A percentile compares a stretch with the other conserved stretches of the same genome.
phyloP scores from a whole-genome alignment of 2,329 filamentous ascomycete species.

The Cordyceps javanica region DNA sequence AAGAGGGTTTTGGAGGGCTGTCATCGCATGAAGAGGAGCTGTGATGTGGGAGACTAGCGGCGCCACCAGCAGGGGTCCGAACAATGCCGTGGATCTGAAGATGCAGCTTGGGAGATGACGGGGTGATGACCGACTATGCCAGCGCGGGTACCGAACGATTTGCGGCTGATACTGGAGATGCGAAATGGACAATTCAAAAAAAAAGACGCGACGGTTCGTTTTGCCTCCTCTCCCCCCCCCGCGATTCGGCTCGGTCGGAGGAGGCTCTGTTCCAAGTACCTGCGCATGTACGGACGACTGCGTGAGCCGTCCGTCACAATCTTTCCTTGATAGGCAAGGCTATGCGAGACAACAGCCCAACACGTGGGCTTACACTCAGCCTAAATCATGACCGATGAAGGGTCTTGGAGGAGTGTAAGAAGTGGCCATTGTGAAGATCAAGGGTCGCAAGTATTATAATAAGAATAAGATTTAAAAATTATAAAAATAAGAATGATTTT shows the following conservation, averaged over 20 bases:
- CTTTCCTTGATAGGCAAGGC: neutral
- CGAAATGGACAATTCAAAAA: neutral
- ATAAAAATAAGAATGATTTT: neutral
- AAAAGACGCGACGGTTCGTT: neutral
- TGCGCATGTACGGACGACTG: neutral
- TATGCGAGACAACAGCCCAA: neutral
- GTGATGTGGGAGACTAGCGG: neutral
- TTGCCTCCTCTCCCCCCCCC: neutral
- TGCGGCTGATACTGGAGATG: neutral
- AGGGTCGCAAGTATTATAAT: neutral
- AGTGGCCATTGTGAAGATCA: too few species aligned
- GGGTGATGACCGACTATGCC: neutral
- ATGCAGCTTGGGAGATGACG: neutral
- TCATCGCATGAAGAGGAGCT: neutral
- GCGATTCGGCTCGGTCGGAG: neutral
- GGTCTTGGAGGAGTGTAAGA: neutral
- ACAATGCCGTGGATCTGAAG: neutral
- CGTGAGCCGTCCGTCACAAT: neutral
- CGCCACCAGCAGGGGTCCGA: neutral
- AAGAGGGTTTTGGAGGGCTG: neutral
- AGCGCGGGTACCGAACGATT: neutral
- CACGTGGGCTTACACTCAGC: constrained; percentile 6
- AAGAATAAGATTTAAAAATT: neutral
- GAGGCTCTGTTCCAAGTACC: neutral
- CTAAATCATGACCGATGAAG: neutral